A percentile compares a stretch with the other conserved stretches of the same genome.
These are phyloP conservation scores for Nakazawaea laoshanensis DNA, from an alignment of 805 yeast species.

Conservation along the genomic window DNA sequence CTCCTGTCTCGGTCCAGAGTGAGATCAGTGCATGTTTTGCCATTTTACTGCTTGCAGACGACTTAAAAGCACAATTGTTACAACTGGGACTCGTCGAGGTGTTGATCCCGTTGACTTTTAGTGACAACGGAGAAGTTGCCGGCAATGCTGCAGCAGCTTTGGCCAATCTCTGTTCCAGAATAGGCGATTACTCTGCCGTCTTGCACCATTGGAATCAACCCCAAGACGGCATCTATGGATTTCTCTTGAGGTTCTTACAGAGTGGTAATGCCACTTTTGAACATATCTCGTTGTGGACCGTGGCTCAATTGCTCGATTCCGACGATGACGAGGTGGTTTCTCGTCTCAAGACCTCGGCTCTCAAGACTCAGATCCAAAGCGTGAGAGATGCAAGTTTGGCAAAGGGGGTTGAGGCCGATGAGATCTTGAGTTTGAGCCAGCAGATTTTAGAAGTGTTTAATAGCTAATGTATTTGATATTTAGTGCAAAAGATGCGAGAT, in stretches of 20 bases:
- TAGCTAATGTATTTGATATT: background rate
- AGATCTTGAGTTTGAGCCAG: constrained; percentile 26
- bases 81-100: constrained; percentile 82
- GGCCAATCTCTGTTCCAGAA: constrained; percentile 90
- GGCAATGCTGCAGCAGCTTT: constrained; percentile 98
- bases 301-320: constrained; percentile 85
- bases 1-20: constrained; percentile 89
- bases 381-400: constrained; percentile 22
- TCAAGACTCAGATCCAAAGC: constrained; percentile 23
- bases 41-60: constrained; percentile 92
- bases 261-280: constrained; percentile 90
- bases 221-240: constrained; percentile 78
- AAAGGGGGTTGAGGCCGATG: constrained; percentile 18
- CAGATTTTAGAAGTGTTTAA: constrained; percentile 21
- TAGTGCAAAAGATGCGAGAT: constrained; percentile 8
- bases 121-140: constrained; percentile 87
- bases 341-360: constrained; percentile 12
- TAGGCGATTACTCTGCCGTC: constrained; percentile 73
- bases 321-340: constrained; percentile 55
- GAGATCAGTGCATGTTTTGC: constrained; percentile 98
- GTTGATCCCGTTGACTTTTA: constrained; percentile 82
- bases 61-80: constrained; percentile 75
- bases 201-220: constrained; percentile 73
- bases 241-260: constrained; percentile 69
- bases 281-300: constrained; percentile 97